phyloP scores from a whole-genome alignment of 106 monocot genomes.

The Posidonia australis region DNA sequence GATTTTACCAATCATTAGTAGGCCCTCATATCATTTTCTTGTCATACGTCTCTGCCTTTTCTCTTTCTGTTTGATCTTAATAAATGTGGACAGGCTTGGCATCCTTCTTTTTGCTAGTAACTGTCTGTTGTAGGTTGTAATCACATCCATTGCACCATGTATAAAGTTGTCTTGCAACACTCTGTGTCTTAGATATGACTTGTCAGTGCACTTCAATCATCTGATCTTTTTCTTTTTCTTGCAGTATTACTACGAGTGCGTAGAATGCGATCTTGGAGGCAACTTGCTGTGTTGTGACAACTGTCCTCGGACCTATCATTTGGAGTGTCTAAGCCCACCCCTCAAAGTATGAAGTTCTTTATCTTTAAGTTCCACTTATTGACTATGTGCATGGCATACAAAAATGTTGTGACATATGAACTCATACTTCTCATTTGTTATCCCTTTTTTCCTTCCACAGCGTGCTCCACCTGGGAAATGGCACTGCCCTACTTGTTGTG shows the following conservation, averaged over 20 bases:
- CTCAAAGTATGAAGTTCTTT: constrained; percentile 50
- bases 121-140: no score
- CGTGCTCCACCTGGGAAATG: constrained; percentile 75
- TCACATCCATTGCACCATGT: no score
- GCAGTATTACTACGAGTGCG: constrained; percentile 87
- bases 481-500: constrained; percentile 59
- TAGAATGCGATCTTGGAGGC: constrained; percentile 84
- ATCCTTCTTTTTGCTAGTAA: no score
- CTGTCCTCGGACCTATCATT: constrained; percentile 84
- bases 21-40: no score
- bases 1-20: no score
- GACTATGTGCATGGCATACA: neutral
- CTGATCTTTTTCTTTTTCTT: constrained; percentile 8
- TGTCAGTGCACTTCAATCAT: neutral
- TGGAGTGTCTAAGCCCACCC: constrained; percentile 80
- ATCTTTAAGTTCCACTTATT: constrained; percentile 9
- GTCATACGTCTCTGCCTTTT: no score
- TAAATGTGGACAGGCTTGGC: no score
- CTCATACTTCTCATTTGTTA: neutral
- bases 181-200: neutral
- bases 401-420: neutral
- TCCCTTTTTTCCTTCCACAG: constrained; percentile 23
- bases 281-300: constrained; percentile 91
- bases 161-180: neutral
- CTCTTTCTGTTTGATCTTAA: no score